A percentile compares a stretch with the other conserved stretches of the same genome.
phyloP scores from a whole-genome alignment of 176 grass and related monocot species.

The Pontederia crassipes region DNA sequence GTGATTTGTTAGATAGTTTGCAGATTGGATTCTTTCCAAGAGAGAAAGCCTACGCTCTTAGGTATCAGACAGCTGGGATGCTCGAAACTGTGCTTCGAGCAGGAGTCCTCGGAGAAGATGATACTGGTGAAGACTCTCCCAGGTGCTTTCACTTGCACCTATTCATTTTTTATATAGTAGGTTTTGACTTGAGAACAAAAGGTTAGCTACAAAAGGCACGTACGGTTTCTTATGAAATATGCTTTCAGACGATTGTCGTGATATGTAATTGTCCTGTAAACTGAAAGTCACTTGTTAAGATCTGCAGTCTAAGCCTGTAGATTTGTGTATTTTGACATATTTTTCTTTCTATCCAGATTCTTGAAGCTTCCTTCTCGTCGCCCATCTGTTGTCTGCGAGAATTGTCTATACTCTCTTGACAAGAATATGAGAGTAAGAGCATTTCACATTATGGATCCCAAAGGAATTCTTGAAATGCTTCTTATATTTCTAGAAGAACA shows the following conservation, averaged over 20 bases:
- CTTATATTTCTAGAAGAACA: slow-evolving; percentile 73
- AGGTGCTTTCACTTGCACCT: slow-evolving; percentile 28
- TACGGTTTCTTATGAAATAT: not conserved
- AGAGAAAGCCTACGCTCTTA: slow-evolving; percentile 68
- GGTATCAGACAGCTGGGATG: slow-evolving; percentile 93
- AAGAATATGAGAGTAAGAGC: slow-evolving; percentile 69
- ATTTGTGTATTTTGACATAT: not conserved
- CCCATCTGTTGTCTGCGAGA: slow-evolving; percentile 91
- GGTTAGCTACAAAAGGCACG: not conserved
- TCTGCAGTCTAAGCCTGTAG: not conserved
- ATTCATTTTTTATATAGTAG: not conserved
- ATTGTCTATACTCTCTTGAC: slow-evolving; percentile 78
- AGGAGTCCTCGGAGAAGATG: slow-evolving; percentile 86
- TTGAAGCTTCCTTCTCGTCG: slow-evolving; percentile 78
- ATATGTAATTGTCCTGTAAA: not conserved
- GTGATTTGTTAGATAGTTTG: slow-evolving; percentile 32
- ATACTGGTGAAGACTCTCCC: slow-evolving; percentile 72
- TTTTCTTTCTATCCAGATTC: slow-evolving; percentile 42
- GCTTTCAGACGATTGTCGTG: too few relatives aligned
- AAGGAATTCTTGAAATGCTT: slow-evolving; percentile 71
- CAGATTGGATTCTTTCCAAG: slow-evolving; percentile 87
- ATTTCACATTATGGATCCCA: slow-evolving; percentile 91
- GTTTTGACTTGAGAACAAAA: not conserved
- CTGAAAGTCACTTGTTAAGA: not conserved
- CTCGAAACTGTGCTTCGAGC: slow-evolving; percentile 71